A percentile compares a stretch with the other conserved stretches of the same genome.
Evolutionary conservation across 2,329 filamentous ascomycete species (phyloP).

Genomic region (Pyrenochaeta sp.): DNA sequence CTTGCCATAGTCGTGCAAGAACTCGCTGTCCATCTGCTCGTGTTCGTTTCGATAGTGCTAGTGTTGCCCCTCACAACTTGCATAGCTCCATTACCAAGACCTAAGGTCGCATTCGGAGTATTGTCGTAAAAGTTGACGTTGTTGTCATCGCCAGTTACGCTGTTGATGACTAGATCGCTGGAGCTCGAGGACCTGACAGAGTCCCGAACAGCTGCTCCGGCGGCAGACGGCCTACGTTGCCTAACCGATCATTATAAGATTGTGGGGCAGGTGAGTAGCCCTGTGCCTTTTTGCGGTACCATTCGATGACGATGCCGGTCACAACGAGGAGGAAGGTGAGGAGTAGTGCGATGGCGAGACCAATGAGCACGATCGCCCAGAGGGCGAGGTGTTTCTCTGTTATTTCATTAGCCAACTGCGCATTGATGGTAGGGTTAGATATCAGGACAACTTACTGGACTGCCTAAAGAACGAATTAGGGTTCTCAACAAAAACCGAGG

Average conservation of each 20-base stretch:
- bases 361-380: constrained; percentile 82
- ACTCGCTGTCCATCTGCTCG: background rate
- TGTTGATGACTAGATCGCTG: constrained; percentile 34
- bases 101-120: background rate
- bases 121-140: background rate
- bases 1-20: background rate
- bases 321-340: constrained; percentile 81
- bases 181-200: constrained; percentile 43
- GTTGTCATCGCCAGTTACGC: background rate
- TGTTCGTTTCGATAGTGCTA: too few relatives aligned
- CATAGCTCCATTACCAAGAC: too few relatives aligned
- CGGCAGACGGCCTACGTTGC: constrained; percentile 61
- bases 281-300: constrained; percentile 77
- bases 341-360: constrained; percentile 78
- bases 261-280: constrained; percentile 82
- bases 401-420: constrained; percentile 15
- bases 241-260: constrained; percentile 55
- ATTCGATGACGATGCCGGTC: constrained; percentile 77
- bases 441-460: constrained; percentile 60
- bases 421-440: background rate
- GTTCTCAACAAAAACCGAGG: constrained; percentile 83
- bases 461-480: constrained; percentile 74
- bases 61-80: background rate
- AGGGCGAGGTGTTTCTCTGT: constrained; percentile 69
- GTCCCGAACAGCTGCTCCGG: constrained; percentile 55